Base-by-base conservation (phyloP, 306 rosid species). In the Glycine soja region DNA sequence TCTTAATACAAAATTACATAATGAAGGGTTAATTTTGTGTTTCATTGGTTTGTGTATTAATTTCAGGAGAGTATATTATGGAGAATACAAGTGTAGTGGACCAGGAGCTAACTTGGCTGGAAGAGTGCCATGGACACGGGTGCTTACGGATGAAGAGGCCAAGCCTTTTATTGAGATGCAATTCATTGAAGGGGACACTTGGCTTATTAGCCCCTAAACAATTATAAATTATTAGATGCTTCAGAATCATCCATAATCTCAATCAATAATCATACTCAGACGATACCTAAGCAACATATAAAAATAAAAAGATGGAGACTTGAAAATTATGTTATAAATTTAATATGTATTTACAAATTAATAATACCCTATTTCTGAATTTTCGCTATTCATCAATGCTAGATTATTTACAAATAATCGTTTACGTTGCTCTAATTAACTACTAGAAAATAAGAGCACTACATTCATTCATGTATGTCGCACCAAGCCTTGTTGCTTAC, bases 81-180 rank as follows among this genome's bases (percentile, higher is more conserved):
- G 91, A 80, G 96, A 91, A 78, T 93, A 93, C 85, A 88, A 86
- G 74, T 93, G 97, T 10, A 91, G 97, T 62, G 97, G 96, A 12
- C 90, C 91, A 5, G 97, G 97, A n/a, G 91, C 97, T 57, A 90
- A 88, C 82, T 68, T 76, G 52, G 74, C 76, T 0, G 90, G 79
- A 38, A 91, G 97, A 83, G 97, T 93, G 50, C 64, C 83, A 7
- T 90, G 97, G 97, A 86, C 90, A 0, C 80, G 87, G 4, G 69
- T 83, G 10, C 85, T 93, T n/a, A 81, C 85, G 0, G 96, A 93
- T 32, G 76, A 91, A 83, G 90, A 93, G 81, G 96, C 90, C 34
- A 47, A 50, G 6, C 94, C 93, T 38, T 93, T 93, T 58, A 85
- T 86, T 64, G 94, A 88, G 34, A 80, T 78, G 24, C 87, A 90